phyloP scores from a whole-genome alignment of 139 green algal genomes.

The Ulvella scutata region DNA sequence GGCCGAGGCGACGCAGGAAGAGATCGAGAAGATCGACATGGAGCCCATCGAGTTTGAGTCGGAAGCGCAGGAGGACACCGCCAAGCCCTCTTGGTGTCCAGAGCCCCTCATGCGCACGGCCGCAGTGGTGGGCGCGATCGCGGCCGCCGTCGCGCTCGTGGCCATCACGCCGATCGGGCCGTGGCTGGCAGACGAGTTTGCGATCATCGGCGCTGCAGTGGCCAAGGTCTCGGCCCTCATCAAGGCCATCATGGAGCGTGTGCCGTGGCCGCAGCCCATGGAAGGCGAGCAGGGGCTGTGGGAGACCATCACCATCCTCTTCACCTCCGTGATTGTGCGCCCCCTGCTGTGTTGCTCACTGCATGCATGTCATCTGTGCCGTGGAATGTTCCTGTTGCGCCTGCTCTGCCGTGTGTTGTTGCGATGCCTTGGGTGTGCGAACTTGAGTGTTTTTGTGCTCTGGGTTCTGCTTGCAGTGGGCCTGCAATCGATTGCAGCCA shows the following conservation, averaged over 20 bases:
- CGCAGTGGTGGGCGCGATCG: background rate
- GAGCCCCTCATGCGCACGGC: background rate
- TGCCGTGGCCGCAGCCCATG: constrained; percentile 27
- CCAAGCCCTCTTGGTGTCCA: background rate
- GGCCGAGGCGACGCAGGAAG: background rate
- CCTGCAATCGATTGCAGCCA: too few species aligned
- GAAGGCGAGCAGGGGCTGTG: constrained; percentile 55
- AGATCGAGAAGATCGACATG: background rate
- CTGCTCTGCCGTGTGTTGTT: too few species aligned
- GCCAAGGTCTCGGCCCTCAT: background rate
- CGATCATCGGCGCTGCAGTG: background rate
- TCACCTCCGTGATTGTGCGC: constrained; percentile 65
- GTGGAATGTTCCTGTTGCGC: too few species aligned
- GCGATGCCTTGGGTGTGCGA: too few species aligned
- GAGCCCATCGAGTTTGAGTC: background rate
- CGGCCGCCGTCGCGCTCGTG: background rate
- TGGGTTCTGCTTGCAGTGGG: too few species aligned
- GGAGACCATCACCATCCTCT: constrained; percentile 78
- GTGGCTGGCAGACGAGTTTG: background rate
- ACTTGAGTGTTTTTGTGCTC: too few species aligned
- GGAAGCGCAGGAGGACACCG: background rate
- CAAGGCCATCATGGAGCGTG: constrained; percentile 19
- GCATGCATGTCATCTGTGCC: too few species aligned
- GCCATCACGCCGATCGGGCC: background rate
- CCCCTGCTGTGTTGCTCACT: constrained; percentile 9